phyloP scores from a whole-genome alignment of 768 basidiomycete genomes.

The Pholiota conissans region DNA sequence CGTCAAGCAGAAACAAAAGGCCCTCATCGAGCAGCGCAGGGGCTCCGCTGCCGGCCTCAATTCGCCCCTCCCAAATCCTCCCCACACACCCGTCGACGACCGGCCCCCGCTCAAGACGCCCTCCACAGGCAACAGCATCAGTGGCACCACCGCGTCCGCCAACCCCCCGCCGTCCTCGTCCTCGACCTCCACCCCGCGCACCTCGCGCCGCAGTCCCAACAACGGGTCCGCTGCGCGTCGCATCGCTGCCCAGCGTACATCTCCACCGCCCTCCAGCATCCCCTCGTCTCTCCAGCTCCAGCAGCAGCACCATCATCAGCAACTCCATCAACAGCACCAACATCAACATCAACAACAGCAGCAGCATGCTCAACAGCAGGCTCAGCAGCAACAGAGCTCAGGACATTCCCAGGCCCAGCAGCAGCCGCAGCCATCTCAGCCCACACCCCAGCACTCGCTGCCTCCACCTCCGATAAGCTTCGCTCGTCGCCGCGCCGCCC shows the following conservation, averaged over 20 bases:
- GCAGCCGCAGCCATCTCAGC: constrained; percentile 14
- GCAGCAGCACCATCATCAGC: constrained; percentile 16
- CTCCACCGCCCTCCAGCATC: constrained; percentile 9
- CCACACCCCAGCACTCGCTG: constrained; percentile 41
- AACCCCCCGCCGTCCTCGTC: constrained; percentile 6
- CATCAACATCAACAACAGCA: neutral
- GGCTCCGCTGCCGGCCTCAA: constrained; percentile 51
- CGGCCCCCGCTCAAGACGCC: constrained; percentile 14
- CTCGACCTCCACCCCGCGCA: constrained; percentile 24
- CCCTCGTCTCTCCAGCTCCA: constrained; percentile 20
- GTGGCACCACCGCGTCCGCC: neutral
- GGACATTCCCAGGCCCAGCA: constrained; percentile 18
- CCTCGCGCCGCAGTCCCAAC: constrained; percentile 39
- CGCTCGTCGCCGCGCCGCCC: constrained; percentile 69
- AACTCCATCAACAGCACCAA: neutral
- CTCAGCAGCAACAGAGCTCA: constrained; percentile 13
- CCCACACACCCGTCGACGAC: constrained; percentile 29
- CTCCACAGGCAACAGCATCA: constrained; percentile 7
- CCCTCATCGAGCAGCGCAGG: constrained; percentile 67
- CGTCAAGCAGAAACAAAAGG: constrained; percentile 72
- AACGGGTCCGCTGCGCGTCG: constrained; percentile 28
- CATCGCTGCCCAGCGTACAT: constrained; percentile 32
- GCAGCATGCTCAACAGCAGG: constrained; percentile 22
- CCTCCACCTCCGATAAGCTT: constrained; percentile 78
- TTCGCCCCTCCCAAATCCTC: constrained; percentile 33